Evolutionary conservation across 306 rosid genomes (phyloP), one percentile per base, ranked within the genome.

Genomic region (Purshia tridentata): DNA sequence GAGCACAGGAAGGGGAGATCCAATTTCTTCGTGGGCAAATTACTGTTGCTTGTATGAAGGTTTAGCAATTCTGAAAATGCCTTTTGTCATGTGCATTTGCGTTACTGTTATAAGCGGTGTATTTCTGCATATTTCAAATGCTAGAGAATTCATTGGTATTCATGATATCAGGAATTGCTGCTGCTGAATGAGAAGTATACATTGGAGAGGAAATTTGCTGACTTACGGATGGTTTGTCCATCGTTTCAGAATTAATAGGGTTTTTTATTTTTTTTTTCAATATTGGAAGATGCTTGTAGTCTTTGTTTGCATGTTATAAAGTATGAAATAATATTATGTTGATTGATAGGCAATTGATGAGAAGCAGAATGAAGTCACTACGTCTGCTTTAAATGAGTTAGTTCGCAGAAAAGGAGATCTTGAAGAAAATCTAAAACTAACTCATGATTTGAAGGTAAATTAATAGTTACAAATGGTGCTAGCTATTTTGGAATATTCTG

Each of bases 401-500:
- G 90, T 82, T 55, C 81, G 81, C 67, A 88, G 98, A 76, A 94
- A 94, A 83, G 88, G 89, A 57, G 85, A 91, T 81, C 95, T 94
- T 80, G 97, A 94, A 83, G 88, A 85, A 84, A 88, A 91, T 78
- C 77, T 94, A 65, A 94, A 91, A 83, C 77, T 94, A 78, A 73
- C 86, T 65, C 92, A 89, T 67, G 97, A 94, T 14, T 81, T 94
- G 85, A 91, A 91, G 91, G 98, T 94, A 65, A 75, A 46, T 74
- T 50, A 55, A 20, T 70, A 12, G 8, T 60, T 51, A 39, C n/a
- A 69, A 10, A 40, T 8, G 52, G 51, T 70, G 63, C 41, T 19
- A 19, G 60, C 7, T 6, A 5, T 11, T 69, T 41, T 41, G 23
- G 6, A 54, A 41, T 12, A n/a, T 41, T 69, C 5, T 53, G 13